A percentile compares a stretch with the other conserved stretches of the same genome.
Conservation (phyloP, 176 grass and related monocot genomes). For the Neostapfia colusana region DNA sequence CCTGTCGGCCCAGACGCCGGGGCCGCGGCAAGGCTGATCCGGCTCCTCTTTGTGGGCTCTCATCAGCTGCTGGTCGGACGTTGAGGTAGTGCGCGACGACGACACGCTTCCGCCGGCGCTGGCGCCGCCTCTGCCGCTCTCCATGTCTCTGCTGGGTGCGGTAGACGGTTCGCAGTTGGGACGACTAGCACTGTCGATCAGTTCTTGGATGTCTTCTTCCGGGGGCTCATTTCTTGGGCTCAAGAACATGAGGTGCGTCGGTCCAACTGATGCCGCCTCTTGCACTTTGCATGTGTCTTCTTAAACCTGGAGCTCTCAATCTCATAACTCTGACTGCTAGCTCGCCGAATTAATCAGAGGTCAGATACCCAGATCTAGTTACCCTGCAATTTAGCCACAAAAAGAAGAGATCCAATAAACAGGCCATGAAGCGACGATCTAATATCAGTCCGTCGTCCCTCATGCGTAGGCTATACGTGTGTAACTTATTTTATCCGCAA, state of each 20-base stretch:
- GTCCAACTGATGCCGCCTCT: not conserved
- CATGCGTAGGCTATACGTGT: conserved; percentile 27
- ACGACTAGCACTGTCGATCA: conserved; percentile 18
- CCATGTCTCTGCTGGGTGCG: conserved; percentile 27
- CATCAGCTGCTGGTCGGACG: conserved; percentile 23
- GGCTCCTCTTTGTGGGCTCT: not conserved
- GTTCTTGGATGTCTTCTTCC: conserved; percentile 40
- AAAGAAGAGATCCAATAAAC: not conserved
- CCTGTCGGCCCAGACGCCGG: conserved; percentile 12
- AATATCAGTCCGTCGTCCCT: not conserved
- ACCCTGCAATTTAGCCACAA: not conserved
- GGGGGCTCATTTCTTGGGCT: conserved; percentile 35
- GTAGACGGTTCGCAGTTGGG: not conserved
- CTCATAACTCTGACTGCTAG: not conserved
- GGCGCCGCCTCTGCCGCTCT: not conserved
- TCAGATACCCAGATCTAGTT: conserved; percentile 27
- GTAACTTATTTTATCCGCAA: not conserved
- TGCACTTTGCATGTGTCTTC: conserved; percentile 14
- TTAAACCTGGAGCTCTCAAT: conserved; percentile 20
- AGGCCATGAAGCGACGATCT: conserved; percentile 33
- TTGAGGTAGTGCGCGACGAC: conserved; percentile 2
- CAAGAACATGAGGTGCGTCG: conserved; percentile 35
- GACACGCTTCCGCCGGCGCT: not conserved
- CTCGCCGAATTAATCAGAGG: not conserved
- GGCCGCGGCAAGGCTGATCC: not conserved